Conservation (phyloP, 208 protist genomes). For the Leishmania tarentolae region DNA sequence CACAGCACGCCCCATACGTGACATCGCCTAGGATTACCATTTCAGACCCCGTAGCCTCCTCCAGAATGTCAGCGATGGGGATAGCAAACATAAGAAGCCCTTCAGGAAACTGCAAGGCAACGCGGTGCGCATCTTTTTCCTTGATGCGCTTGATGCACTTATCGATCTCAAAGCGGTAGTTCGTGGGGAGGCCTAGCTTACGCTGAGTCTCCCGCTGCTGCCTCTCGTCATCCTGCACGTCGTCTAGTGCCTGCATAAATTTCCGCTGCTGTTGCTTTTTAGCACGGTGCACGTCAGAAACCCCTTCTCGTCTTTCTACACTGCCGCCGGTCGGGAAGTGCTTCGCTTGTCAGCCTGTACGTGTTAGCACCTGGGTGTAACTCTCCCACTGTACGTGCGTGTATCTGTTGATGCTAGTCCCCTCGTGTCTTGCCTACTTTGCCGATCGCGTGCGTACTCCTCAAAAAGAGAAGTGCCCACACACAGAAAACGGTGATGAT, state of each 20-base stretch:
- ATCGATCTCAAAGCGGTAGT: conserved; percentile 99
- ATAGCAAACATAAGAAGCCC: conserved; percentile 97
- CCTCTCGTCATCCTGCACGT: conserved; percentile 18
- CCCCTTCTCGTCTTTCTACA: background rate
- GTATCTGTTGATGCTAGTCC: background rate
- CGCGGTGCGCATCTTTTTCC: conserved; percentile 83
- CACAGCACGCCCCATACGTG: conserved; percentile 99
- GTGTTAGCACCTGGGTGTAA: background rate
- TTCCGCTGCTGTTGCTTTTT: background rate
- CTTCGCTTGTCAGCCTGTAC: background rate
- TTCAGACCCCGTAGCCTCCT: conserved; percentile 87
- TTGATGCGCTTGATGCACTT: conserved; percentile 97
- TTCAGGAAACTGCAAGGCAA: conserved; percentile 99
- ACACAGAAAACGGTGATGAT: background rate
- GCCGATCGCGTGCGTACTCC: background rate
- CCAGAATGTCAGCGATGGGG: conserved; percentile 97
- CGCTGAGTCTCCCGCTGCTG: conserved; percentile 35
- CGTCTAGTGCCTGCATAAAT: conserved; percentile 16
- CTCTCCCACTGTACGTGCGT: background rate
- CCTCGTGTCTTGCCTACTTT: background rate
- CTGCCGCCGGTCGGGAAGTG: background rate
- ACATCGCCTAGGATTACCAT: conserved; percentile 99
- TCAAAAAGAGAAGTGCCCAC: background rate
- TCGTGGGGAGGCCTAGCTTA: conserved; percentile 84
- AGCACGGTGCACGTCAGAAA: background rate